Conservation (phyloP, 257 asterid species). For the Henckelia pumila region DNA sequence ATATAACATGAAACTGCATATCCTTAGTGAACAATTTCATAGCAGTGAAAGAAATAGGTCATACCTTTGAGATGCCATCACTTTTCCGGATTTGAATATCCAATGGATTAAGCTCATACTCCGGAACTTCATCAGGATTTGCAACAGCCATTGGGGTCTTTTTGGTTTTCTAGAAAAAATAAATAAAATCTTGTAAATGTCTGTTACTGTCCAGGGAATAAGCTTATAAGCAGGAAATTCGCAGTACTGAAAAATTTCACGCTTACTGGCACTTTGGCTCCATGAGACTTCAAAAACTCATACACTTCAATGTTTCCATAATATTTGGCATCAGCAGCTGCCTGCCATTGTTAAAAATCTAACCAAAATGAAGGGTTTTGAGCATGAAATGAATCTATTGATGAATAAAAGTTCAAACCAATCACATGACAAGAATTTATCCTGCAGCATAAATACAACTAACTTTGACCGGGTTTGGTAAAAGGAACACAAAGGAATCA, state of each 20-base stretch:
- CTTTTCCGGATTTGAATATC: slow-evolving; percentile 87
- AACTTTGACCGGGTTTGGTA: no score
- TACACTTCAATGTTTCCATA: slow-evolving; percentile 83
- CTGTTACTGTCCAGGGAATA: slow-evolving; percentile 17
- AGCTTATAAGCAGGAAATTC: slow-evolving; percentile 24
- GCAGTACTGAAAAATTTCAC: no score
- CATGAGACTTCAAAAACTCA: slow-evolving; percentile 84
- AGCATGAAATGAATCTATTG: neutral
- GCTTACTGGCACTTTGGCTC: slow-evolving; percentile 89
- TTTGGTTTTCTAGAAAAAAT: slow-evolving; percentile 69
- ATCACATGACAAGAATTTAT: neutral
- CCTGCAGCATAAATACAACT: neutral
- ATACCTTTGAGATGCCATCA: slow-evolving; percentile 93
- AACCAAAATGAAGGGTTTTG: neutral
- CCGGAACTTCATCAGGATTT: slow-evolving; percentile 98
- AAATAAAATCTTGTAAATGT: slow-evolving; percentile 29
- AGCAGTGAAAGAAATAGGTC: slow-evolving; percentile 22
- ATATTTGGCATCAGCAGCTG: slow-evolving; percentile 98
- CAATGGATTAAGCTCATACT: slow-evolving; percentile 89
- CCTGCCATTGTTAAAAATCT: slow-evolving; percentile 43
- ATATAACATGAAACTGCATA: slow-evolving; percentile 3
- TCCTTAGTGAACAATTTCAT: slow-evolving; percentile 5
- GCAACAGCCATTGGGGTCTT: slow-evolving; percentile 95
- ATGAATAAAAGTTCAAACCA: neutral
- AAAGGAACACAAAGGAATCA: neutral